Evolutionary conservation across 305 asterid genomes (phyloP).

Genomic region (Fraxinus albicans): DNA sequence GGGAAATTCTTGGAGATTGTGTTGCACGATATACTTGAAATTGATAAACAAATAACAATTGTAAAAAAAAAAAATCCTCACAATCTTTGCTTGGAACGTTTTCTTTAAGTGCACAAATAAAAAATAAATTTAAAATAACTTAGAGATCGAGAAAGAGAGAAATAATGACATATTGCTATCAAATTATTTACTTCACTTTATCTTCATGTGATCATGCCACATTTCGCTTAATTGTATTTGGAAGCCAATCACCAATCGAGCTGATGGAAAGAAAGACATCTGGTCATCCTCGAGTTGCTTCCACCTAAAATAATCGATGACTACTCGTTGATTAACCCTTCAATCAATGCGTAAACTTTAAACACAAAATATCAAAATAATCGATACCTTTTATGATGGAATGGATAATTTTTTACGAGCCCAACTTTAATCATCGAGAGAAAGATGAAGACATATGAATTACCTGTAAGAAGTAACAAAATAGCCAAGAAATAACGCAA

Average conservation of each 20-base stretch:
- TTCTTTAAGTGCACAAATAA: not conserved
- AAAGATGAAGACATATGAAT: not conserved
- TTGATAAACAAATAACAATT: too few species aligned
- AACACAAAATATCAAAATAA: not conserved
- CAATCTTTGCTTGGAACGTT: not conserved
- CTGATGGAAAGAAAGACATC: constrained; percentile 91
- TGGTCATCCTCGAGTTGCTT: constrained; percentile 69
- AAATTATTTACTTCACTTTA: constrained; percentile 24
- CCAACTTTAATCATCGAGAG: not conserved
- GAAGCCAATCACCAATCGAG: constrained; percentile 82
- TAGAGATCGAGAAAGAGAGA: not conserved
- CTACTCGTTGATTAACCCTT: not conserved
- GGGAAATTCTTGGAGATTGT: too few species aligned
- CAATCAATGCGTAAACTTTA: not conserved
- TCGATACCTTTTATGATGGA: not conserved
- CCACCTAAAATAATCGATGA: constrained; percentile 48
- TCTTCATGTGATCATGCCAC: constrained; percentile 11
- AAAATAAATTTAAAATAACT: not conserved
- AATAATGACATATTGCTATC: not conserved
- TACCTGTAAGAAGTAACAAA: constrained; percentile 68
- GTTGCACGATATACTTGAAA: too few species aligned
- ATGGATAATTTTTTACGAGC: not conserved
- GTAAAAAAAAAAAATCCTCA: not conserved
- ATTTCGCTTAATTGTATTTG: constrained; percentile 55
- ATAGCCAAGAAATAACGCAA: constrained; percentile 75